Conservation (phyloP, 2,329 filamentous ascomycete genomes). For the Xylaria sp. region DNA sequence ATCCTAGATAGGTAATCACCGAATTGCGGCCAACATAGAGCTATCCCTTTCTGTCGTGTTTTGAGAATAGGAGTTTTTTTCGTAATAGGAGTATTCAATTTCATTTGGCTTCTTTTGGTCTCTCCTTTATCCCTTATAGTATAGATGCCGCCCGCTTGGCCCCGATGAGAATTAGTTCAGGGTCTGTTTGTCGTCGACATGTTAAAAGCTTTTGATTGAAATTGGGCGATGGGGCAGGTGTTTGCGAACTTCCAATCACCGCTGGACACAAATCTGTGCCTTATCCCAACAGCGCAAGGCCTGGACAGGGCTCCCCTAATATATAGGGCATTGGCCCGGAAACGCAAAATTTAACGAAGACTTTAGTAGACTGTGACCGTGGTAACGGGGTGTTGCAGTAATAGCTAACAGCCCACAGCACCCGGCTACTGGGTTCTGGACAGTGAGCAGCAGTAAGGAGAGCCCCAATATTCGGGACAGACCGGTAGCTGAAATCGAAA, state of each 20-base stretch:
- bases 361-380: neutral
- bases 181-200: constrained; percentile 28
- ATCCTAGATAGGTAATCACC: constrained; percentile 2
- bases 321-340: constrained; percentile 34
- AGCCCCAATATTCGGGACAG: constrained; percentile 13
- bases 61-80: constrained; percentile 3
- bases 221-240: constrained; percentile 42
- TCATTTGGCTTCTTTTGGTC: constrained; percentile 26
- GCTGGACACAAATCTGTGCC: constrained; percentile 41
- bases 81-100: constrained; percentile 21
- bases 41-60: constrained; percentile 21
- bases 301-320: constrained; percentile 28
- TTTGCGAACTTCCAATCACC: constrained; percentile 42
- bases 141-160: constrained; percentile 32
- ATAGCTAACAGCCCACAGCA: constrained; percentile 18
- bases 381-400: constrained; percentile 4
- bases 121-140: constrained; percentile 32
- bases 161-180: constrained; percentile 35
- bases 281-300: constrained; percentile 29
- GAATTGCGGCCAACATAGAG: neutral
- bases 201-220: constrained; percentile 29
- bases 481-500: constrained; percentile 23
- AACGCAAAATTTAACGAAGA: constrained; percentile 28
- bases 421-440: neutral
- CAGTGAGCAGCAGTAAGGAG: neutral